phyloP scores from a whole-genome alignment of 768 basidiomycete species.

The Candolleomyces efflorescens region DNA sequence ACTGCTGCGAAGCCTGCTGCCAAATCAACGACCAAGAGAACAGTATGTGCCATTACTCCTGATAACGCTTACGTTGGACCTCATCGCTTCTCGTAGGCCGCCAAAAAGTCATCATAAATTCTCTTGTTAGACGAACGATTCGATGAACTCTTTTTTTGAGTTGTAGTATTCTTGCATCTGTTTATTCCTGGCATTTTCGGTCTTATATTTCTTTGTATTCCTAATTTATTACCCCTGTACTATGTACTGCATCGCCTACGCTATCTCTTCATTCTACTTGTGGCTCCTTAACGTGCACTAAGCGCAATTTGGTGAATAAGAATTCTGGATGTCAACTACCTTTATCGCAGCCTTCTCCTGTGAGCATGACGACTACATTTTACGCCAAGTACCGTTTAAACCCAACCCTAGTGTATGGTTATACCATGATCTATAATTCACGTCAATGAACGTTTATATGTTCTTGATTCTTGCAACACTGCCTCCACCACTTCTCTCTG shows the following conservation, averaged over 20 bases:
- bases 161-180: not conserved
- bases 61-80: not conserved
- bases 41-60: slow-evolving; percentile 18
- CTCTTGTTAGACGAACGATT: not conserved
- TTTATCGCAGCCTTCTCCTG: not conserved
- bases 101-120: slow-evolving; percentile 19
- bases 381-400: too few species aligned
- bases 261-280: slow-evolving; percentile 11
- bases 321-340: slow-evolving; percentile 12
- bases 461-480: too few species aligned
- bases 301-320: not conserved
- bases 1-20: slow-evolving; percentile 27
- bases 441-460: too few species aligned
- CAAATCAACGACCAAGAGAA: slow-evolving; percentile 33
- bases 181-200: not conserved
- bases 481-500: too few species aligned
- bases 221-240: slow-evolving; percentile 33
- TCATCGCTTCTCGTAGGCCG: slow-evolving; percentile 16
- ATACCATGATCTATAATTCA: too few species aligned
- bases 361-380: too few species aligned
- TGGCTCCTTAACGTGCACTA: not conserved
- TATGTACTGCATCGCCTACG: slow-evolving; percentile 15
- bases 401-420: too few species aligned
- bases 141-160: not conserved
- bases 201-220: slow-evolving; percentile 26